phyloP scores from a whole-genome alignment of 2,329 filamentous ascomycete genomes.

The Bisporella sp. region DNA sequence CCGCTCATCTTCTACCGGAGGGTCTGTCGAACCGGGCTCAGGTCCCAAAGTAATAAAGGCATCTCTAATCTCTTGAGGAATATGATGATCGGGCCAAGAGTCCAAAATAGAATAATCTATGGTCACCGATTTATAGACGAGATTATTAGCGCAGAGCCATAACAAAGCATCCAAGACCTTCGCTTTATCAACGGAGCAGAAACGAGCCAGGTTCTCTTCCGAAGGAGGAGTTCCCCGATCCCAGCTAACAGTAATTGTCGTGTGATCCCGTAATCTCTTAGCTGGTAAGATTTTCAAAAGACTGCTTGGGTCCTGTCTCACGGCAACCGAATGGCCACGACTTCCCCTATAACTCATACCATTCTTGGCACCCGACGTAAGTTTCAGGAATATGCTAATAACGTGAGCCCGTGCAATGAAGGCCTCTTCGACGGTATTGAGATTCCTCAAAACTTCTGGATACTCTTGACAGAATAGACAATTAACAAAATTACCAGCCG shows the following conservation, averaged over 20 bases:
- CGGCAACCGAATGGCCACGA: slow-evolving; percentile 6
- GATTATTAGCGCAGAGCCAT: slow-evolving; percentile 9
- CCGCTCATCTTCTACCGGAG: slow-evolving; percentile 5
- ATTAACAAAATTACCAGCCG: slow-evolving; percentile 7
- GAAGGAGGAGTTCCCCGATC: slow-evolving; percentile 1
- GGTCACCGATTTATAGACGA: slow-evolving; percentile 6
- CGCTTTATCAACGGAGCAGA: slow-evolving; percentile 4
- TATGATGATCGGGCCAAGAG: slow-evolving; percentile 11
- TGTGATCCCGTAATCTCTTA: slow-evolving; percentile 4
- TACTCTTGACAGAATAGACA: slow-evolving; percentile 8
- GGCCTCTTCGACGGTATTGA: slow-evolving; percentile 7
- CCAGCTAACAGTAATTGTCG: slow-evolving; percentile 4
- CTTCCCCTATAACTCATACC: slow-evolving; percentile 6
- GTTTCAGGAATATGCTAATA: slow-evolving; percentile 6
- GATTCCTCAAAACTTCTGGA: slow-evolving; percentile 5
- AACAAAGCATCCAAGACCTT: slow-evolving; percentile 7
- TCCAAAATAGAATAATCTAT: slow-evolving; percentile 9
- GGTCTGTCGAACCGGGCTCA: slow-evolving; percentile 5
- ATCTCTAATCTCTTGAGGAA: slow-evolving; percentile 10
- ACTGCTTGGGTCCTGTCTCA: slow-evolving; percentile 5
- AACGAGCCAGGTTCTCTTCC: slow-evolving; percentile 3
- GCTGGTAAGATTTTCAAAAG: slow-evolving; percentile 5
- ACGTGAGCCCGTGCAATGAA: slow-evolving; percentile 6
- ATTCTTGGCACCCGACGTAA: slow-evolving; percentile 3
- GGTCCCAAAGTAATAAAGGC: slow-evolving; percentile 8